phyloP scores from a whole-genome alignment of 2,329 filamentous ascomycete genomes.

The Hypoxylon sp. region DNA sequence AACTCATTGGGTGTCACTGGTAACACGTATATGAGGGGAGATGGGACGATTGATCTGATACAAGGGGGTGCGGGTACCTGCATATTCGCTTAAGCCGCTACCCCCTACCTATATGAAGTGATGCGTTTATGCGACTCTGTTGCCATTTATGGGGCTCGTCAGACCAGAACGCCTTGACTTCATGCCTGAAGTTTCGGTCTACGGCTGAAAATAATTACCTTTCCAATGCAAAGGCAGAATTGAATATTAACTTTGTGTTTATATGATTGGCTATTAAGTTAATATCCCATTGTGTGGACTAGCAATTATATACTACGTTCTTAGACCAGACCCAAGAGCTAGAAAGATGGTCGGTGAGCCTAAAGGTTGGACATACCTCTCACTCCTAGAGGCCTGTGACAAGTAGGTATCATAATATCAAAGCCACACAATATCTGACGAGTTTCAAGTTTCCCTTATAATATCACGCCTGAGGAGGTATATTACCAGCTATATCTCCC shows the following conservation, averaged over 20 bases:
- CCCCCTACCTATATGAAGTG: not conserved
- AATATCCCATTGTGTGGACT: not conserved
- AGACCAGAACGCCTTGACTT: conserved; percentile 1
- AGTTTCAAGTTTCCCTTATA: conserved; percentile 60
- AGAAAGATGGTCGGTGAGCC: conserved; percentile 28
- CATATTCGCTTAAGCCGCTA: conserved; percentile 38
- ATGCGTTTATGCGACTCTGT: conserved; percentile 23
- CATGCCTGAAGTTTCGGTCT: not conserved
- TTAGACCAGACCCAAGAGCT: not conserved
- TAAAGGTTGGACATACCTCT: conserved; percentile 39
- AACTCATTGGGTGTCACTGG: conserved; percentile 32
- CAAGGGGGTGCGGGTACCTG: conserved; percentile 38
- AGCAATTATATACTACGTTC: not conserved
- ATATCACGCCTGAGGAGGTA: conserved; percentile 47
- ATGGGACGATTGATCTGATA: conserved; percentile 37
- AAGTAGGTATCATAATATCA: conserved; percentile 28
- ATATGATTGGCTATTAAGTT: not conserved
- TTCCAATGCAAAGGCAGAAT: not conserved
- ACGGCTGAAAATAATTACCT: not conserved
- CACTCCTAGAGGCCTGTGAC: conserved; percentile 34
- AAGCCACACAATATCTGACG: conserved; percentile 20
- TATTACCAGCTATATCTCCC: conserved; percentile 63
- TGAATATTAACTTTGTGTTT: not conserved
- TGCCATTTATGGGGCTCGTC: conserved; percentile 1
- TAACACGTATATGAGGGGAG: conserved; percentile 24